Evolutionary conservation across 108 stramenopile species (phyloP).

Genomic region (Thalassiosira profunda): DNA sequence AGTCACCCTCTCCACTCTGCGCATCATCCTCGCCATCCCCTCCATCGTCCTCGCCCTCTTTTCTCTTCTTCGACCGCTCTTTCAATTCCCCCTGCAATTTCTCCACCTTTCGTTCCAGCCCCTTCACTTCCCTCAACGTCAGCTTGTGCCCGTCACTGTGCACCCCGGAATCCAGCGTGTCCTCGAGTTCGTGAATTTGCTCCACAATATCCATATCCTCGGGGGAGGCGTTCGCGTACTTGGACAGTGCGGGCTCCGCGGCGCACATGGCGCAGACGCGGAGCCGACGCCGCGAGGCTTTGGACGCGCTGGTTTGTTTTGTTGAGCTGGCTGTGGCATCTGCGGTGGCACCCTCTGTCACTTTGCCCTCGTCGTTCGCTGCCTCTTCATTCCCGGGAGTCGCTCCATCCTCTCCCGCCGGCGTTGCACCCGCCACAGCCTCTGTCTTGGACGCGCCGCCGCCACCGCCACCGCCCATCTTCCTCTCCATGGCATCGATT

Average conservation of each 20-base stretch:
- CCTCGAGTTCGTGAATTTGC: constrained; percentile 36
- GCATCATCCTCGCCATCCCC: constrained; percentile 31
- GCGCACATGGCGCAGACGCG: constrained; percentile 81
- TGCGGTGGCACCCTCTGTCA: background rate
- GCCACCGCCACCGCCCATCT: background rate
- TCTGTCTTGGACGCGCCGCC: background rate
- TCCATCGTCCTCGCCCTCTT: constrained; percentile 2
- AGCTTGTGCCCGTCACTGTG: constrained; percentile 43
- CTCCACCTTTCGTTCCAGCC: constrained; percentile 65
- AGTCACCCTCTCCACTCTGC: constrained; percentile 1
- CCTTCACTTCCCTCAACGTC: constrained; percentile 65
- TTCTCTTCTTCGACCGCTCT: constrained; percentile 39
- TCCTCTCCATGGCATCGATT: constrained; percentile 52
- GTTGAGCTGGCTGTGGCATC: background rate
- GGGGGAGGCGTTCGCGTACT: constrained; percentile 55
- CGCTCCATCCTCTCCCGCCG: constrained; percentile 9
- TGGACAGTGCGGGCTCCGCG: constrained; percentile 75
- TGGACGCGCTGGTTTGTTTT: background rate
- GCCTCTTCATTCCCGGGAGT: background rate
- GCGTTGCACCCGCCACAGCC: constrained; percentile 3
- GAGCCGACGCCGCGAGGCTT: constrained; percentile 10
- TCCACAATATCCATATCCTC: constrained; percentile 46
- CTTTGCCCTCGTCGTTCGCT: background rate
- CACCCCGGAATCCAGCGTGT: constrained; percentile 27
- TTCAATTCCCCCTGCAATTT: constrained; percentile 31